These are phyloP conservation scores for Dichotomocladium elegans DNA, from an alignment of 371 early-diverging fungal genomes.

Conservation along the genomic window DNA sequence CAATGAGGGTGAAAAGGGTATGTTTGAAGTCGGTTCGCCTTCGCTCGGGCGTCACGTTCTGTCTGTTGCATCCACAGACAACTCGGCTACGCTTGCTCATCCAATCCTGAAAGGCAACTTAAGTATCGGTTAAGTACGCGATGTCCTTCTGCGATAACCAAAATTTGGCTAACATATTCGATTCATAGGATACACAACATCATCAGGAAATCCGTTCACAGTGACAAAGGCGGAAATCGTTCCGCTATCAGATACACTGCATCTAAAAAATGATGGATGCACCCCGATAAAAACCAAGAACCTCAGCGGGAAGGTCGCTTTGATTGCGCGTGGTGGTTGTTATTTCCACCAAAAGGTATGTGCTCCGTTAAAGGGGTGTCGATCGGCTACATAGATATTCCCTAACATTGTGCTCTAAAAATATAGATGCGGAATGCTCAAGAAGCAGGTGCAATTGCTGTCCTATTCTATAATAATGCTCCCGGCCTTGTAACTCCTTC, in stretches of 20 bases:
- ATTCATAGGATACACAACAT: slow-evolving; percentile 25
- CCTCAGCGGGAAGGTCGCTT: slow-evolving; percentile 50
- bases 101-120: too few relatives aligned
- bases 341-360: slow-evolving; percentile 35
- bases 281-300: slow-evolving; percentile 12
- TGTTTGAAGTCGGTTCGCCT: slow-evolving; percentile 59
- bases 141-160: too few relatives aligned
- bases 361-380: background rate
- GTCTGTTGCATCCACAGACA: slow-evolving; percentile 77
- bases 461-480: slow-evolving; percentile 46
- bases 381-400: too few relatives aligned
- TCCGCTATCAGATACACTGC: slow-evolving; percentile 15
- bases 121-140: too few relatives aligned
- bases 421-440: slow-evolving; percentile 43
- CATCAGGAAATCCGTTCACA: slow-evolving; percentile 16
- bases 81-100: slow-evolving; percentile 28
- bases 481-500: slow-evolving; percentile 32
- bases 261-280: slow-evolving; percentile 45
- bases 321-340: slow-evolving; percentile 63
- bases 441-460: slow-evolving; percentile 61
- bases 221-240: slow-evolving; percentile 10
- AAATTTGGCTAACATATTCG: too few relatives aligned
- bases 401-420: too few relatives aligned
- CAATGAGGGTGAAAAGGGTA: slow-evolving; percentile 67
- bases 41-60: slow-evolving; percentile 59